Conservation (phyloP, 75 land plant species). For the Selaginella moellendorffii region DNA sequence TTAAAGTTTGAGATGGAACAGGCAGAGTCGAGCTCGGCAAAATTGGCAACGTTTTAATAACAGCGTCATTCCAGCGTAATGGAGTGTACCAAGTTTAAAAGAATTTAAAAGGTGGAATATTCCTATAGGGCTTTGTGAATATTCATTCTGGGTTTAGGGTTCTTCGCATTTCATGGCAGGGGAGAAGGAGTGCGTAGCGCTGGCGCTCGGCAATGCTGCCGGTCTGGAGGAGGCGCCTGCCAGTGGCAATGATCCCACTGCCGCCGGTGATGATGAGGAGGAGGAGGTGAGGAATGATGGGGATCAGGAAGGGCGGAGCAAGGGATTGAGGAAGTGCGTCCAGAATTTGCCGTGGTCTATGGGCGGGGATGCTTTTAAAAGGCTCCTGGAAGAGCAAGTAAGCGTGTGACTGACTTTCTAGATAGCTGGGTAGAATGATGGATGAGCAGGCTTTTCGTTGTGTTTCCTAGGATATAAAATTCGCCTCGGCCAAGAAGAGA, state of each 20-base stretch:
- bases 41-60: too few relatives aligned
- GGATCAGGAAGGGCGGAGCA: not conserved
- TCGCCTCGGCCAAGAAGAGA: slow-evolving; percentile 59
- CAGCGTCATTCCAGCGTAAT: too few relatives aligned
- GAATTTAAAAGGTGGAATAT: too few relatives aligned
- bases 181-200: not conserved
- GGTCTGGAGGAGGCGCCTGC: too few relatives aligned
- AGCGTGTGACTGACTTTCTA: not conserved
- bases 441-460: not conserved
- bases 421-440: not conserved
- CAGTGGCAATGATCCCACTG: too few relatives aligned
- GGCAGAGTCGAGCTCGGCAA: too few relatives aligned
- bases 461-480: slow-evolving; percentile 43
- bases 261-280: too few relatives aligned
- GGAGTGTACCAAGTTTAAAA: too few relatives aligned
- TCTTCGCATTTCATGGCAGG: not conserved
- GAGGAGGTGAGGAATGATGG: too few relatives aligned
- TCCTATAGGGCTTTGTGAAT: too few relatives aligned
- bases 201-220: too few relatives aligned
- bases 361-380: slow-evolving; percentile 37
- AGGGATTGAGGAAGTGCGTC: slow-evolving; percentile 36
- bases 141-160: not conserved
- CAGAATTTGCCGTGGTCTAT: slow-evolving; percentile 44
- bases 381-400: slow-evolving; percentile 37
- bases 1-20: too few relatives aligned